Conservation (phyloP, 2,329 filamentous ascomycete species). For the Paracamarosporium sp. region DNA sequence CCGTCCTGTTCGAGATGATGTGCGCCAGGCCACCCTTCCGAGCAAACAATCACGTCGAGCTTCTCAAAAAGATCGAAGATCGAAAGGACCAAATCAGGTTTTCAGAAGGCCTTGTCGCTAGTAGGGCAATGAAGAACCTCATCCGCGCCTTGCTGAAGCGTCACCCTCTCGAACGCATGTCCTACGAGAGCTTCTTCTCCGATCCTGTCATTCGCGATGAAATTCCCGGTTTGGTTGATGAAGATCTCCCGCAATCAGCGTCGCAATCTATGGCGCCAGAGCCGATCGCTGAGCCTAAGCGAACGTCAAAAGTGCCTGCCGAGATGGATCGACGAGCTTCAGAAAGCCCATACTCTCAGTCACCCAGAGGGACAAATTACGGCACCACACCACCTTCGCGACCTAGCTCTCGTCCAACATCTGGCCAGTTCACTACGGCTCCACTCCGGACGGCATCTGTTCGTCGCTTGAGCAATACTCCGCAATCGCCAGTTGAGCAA, state of each 20-base stretch:
- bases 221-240: slow-evolving; percentile 82
- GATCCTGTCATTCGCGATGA: slow-evolving; percentile 74
- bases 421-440: slow-evolving; percentile 34
- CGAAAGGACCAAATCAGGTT: slow-evolving; percentile 87
- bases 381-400: slow-evolving; percentile 42
- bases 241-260: slow-evolving; percentile 65
- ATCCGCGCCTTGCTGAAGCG: slow-evolving; percentile 84
- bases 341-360: slow-evolving; percentile 40
- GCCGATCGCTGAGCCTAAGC: slow-evolving; percentile 30
- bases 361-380: slow-evolving; percentile 36
- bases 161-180: slow-evolving; percentile 82
- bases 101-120: slow-evolving; percentile 73
- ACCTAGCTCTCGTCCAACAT: slow-evolving; percentile 38
- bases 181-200: slow-evolving; percentile 84
- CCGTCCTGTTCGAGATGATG: slow-evolving; percentile 95
- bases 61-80: slow-evolving; percentile 89
- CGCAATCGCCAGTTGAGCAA: slow-evolving; percentile 40
- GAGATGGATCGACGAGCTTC: slow-evolving; percentile 34
- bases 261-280: slow-evolving; percentile 36
- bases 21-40: slow-evolving; percentile 89
- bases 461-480: slow-evolving; percentile 43
- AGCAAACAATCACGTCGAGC: slow-evolving; percentile 91
- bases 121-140: slow-evolving; percentile 77
- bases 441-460: slow-evolving; percentile 29
- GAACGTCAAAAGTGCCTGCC: slow-evolving; percentile 34